Percentiles rank a stretch among this genome's conserved stretches.
phyloP scores from a whole-genome alignment of 345 rosid genomes.

The Barbarea vulgaris region DNA sequence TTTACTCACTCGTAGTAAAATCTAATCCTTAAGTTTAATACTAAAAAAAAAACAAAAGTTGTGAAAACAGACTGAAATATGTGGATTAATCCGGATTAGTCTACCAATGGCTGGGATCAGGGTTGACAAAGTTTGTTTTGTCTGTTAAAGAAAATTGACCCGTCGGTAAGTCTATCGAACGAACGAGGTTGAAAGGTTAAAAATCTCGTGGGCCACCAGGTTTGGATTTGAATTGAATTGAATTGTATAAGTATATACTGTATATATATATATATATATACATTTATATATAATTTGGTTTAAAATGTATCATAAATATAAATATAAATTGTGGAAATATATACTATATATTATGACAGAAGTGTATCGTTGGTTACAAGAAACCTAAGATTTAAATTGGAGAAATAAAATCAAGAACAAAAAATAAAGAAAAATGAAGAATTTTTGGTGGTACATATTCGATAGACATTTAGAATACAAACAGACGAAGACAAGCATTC shows the following conservation, averaged over 20 bases:
- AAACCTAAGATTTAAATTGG: slow-evolving; percentile 31
- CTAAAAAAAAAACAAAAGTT: not conserved
- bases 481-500: slow-evolving; percentile 40
- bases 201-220: slow-evolving; percentile 15
- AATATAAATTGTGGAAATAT: no score
- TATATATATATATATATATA: no score
- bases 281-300: no score
- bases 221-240: not conserved
- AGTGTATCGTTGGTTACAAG: slow-evolving; percentile 38
- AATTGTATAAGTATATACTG: no score
- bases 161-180: slow-evolving; percentile 1
- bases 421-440: not conserved
- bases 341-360: slow-evolving; percentile 14
- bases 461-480: slow-evolving; percentile 36
- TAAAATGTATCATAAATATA: no score
- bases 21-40: not conserved
- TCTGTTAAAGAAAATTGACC: not conserved
- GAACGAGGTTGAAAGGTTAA: slow-evolving; percentile 20
- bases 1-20: not conserved
- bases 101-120: not conserved
- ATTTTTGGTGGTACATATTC: slow-evolving; percentile 32
- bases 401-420: not conserved
- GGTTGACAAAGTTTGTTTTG: not conserved
- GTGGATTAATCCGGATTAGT: not conserved
- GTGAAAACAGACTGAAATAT: not conserved